Evolutionary conservation across 345 rosid species (phyloP).

Genomic region (Hypericum androsaemum): DNA sequence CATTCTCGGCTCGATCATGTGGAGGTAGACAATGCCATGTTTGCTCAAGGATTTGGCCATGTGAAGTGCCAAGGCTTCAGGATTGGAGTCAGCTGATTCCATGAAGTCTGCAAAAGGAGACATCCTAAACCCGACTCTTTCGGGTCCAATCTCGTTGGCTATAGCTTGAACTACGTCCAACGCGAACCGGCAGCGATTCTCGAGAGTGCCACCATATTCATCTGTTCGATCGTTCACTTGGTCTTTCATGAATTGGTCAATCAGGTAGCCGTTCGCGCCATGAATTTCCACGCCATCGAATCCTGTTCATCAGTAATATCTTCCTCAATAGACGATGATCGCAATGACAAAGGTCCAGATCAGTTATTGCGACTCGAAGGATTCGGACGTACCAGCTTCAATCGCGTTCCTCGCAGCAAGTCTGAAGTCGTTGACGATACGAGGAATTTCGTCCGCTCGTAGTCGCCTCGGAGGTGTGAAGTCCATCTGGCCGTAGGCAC

Average conservation of each 20-base stretch:
- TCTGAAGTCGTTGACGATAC: not conserved
- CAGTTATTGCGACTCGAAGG: not conserved
- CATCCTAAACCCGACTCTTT: slow-evolving; percentile 1
- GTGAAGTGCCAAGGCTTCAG: not conserved
- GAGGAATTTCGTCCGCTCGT: not conserved
- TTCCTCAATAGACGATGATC: too few relatives aligned
- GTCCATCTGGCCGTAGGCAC: not conserved
- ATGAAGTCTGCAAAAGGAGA: not conserved
- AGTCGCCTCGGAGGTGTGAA: slow-evolving; percentile 1
- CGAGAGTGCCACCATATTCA: not conserved
- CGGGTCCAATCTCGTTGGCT: slow-evolving; percentile 1
- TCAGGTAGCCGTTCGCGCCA: not conserved
- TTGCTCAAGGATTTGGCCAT: slow-evolving; percentile 1
- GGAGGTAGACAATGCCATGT: not conserved
- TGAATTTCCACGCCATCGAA: slow-evolving; percentile 2
- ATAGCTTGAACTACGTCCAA: not conserved
- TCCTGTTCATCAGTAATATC: not conserved
- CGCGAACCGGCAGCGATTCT: slow-evolving; percentile 1
- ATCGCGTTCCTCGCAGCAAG: not conserved
- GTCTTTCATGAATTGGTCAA: slow-evolving; percentile 2
- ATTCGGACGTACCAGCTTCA: not conserved
- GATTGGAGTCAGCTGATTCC: not conserved
- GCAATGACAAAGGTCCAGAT: not conserved
- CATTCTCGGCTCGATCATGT: not conserved
- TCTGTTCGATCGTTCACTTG: not conserved